Evolutionary conservation across 805 yeast genomes (phyloP).

Genomic region (Candida oleophila): DNA sequence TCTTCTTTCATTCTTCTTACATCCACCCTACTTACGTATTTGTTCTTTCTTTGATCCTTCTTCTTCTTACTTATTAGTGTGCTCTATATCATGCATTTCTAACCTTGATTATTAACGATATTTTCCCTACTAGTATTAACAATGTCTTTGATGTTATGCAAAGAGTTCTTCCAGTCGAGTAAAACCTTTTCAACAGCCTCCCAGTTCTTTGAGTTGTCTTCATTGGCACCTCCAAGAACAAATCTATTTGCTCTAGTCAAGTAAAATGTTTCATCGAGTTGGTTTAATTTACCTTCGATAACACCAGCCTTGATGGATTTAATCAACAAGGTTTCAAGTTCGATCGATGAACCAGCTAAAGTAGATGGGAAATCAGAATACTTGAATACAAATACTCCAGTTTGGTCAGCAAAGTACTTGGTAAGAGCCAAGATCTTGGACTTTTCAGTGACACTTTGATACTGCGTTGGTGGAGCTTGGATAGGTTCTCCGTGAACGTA

Average conservation of each 20-base stretch:
- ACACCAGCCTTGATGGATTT: constrained; percentile 44
- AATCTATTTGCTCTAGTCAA: constrained; percentile 42
- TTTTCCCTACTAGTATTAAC: constrained; percentile 44
- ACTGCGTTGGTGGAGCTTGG: constrained; percentile 16
- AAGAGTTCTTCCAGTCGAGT: constrained; percentile 38
- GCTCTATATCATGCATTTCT: constrained; percentile 6
- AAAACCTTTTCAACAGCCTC: constrained; percentile 34
- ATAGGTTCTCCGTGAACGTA: constrained; percentile 38
- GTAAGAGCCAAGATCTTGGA: constrained; percentile 42
- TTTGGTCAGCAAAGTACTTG: constrained; percentile 29
- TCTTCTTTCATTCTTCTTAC: no score
- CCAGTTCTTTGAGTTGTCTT: constrained; percentile 33
- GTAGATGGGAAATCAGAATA: constrained; percentile 36
- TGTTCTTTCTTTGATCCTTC: neutral
- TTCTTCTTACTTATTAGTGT: neutral
- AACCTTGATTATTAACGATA: constrained; percentile 27
- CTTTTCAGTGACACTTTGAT: constrained; percentile 28
- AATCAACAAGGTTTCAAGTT: constrained; percentile 39
- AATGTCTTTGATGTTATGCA: constrained; percentile 39
- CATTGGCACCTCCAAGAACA: constrained; percentile 34
- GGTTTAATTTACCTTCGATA: constrained; percentile 46
- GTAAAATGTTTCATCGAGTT: constrained; percentile 38
- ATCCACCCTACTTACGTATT: no score
- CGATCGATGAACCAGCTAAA: constrained; percentile 25
- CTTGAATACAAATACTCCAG: constrained; percentile 25